Base-by-base conservation (phyloP, 75 land plant genomes). In the Pseudotsuga menziesii region DNA sequence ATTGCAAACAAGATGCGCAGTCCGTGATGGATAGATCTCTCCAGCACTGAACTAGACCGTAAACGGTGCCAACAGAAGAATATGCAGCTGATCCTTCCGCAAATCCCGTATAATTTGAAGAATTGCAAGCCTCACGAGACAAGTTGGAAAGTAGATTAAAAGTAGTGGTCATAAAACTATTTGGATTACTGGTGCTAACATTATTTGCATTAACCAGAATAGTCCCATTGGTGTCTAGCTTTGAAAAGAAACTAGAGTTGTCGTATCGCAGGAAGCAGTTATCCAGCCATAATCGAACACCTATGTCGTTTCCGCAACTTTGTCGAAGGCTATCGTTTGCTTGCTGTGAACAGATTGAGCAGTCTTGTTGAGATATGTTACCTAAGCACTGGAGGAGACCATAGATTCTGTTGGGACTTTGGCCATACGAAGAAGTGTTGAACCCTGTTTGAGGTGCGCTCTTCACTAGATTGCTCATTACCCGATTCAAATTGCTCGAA, bases 251-350 rank as follows among this genome's bases (percentile, higher is more conserved):
- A 3, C 7, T 7, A 44, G 0, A 12, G 20, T 75, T 58, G 5
- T 75, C 76, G 61, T 75, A 75, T 25, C 62, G 76, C 76, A 75
- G 20, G 61, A 57, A 75, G 35, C 61, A 75, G n/a, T n/a, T 17
- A 58, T 57, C 63, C 26, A 19, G 3, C 32, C 27, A 58, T 32
- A 75, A 3, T 7, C 26, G n/a, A 4, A 14, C 76, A 6, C 62
- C 76, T 20, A 57, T 8, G 20, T 6, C 2, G 13, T 75, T 75
- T 14, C 7, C 9, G 23, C 76, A 75, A 3, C 4, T 0, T 17
- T 0, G 12, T 4, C 4, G 19, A 64, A 64, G 20, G 17, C 15
- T 3, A 35, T 4, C 17, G 5, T 5, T 64, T 17, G 70, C 35
- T 5, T 64, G 1, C 27, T 17, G 41, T 15, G 41, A 12, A 35